These are phyloP conservation scores for Pythium dissotocum DNA, from an alignment of 352 stramenopile genomes.

Conservation along the genomic window DNA sequence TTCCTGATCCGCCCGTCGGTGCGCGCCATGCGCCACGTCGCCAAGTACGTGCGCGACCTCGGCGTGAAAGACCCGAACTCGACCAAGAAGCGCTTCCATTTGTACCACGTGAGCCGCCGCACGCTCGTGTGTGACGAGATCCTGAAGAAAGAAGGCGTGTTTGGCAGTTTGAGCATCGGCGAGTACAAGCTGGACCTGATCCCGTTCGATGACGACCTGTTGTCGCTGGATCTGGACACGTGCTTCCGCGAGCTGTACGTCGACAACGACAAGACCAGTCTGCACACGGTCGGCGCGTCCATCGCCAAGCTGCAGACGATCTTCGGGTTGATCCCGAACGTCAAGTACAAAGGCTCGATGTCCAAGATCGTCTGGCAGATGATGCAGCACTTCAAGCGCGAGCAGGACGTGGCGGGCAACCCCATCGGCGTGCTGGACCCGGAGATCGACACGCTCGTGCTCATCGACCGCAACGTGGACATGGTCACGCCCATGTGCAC, in stretches of 20 bases:
- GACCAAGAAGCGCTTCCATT: constrained; percentile 77
- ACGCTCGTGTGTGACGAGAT: constrained; percentile 92
- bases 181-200: constrained; percentile 95
- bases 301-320: constrained; percentile 94
- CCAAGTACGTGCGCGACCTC: constrained; percentile 77
- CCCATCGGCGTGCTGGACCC: constrained; percentile 76
- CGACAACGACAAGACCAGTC: constrained; percentile 86
- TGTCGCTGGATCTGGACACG: constrained; percentile 91
- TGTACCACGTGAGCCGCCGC: constrained; percentile 91
- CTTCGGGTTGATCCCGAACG: constrained; percentile 91
- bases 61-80: constrained; percentile 28
- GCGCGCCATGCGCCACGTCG: constrained; percentile 75
- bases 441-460: constrained; percentile 93
- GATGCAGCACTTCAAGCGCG: constrained; percentile 91
- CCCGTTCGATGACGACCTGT: constrained; percentile 94
- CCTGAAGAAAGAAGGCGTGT: constrained; percentile 89
- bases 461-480: constrained; percentile 95
- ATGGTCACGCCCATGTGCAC: constrained; percentile 95
- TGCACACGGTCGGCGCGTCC: constrained; percentile 86
- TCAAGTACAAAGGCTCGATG: constrained; percentile 94
- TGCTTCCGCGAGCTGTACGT: constrained; percentile 89
- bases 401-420: constrained; percentile 85
- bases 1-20: constrained; percentile 87
- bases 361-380: constrained; percentile 92
- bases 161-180: constrained; percentile 82